Base-by-base conservation (phyloP, 176 grass and related monocot genomes). In the Chrysopogon serrulatus region DNA sequence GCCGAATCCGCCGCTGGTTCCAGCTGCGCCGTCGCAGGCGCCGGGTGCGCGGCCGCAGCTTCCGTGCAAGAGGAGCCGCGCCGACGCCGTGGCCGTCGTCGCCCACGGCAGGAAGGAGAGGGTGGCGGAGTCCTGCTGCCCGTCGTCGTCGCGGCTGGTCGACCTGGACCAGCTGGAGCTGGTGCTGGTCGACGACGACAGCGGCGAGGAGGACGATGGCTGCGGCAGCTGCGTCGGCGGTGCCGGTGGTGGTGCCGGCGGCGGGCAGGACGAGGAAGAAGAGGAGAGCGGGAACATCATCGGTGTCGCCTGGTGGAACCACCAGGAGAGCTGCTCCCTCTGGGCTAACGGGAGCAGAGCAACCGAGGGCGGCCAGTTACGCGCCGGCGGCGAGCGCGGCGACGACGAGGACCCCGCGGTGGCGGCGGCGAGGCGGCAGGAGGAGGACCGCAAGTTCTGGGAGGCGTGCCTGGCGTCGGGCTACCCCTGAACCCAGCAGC, bases 371-470 rank as follows among this genome's bases (percentile, higher is more conserved):
- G 49, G 18, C 39, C 59, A 18, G 1, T 10, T 35, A 3, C 42
- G 1, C 41, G 16, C 17, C 42, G 85, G 19, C 21, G 79, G 36
- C 21, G 79, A 82, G 30, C 31, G 19, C 19, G 66, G 34, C 18
- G 71, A 8, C 43, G 51, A 14, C 51, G 62, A 68, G 3, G 75
- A 84, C 28, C 70, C 49, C 5, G 34, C n/a, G 63, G 82, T 5
- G 54, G 19, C 39, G 63, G 82, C 48, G 51, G 82, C 67, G 19
- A 90, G 84, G 64, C 47, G 75, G 60, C 79, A 74, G 79, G 88
- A 90, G 80, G 85, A 91, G 49, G 89, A 87, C 23, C 79, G 89
- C 49, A 82, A 82, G 69, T 91, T 91, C 89, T 91, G 89, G 89
- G 89, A 91, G 53, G 89, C 69, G 57, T 91, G 89, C 60, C 81